phyloP scores from a whole-genome alignment of 371 early-diverging fungal genomes.

The Mortierella sp. region DNA sequence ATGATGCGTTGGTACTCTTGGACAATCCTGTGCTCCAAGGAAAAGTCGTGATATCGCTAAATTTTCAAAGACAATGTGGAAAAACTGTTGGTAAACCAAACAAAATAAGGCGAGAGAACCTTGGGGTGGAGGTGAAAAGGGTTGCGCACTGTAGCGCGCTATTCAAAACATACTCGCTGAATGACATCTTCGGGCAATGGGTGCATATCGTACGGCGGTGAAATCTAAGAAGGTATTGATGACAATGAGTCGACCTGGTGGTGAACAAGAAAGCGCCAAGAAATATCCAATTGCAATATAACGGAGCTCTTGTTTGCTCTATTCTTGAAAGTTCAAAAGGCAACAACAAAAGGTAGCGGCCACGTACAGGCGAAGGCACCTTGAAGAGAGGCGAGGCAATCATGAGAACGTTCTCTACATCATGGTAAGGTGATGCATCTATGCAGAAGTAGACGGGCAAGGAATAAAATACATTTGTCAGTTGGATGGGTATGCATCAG shows the following conservation, averaged over 20 bases:
- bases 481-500: neutral
- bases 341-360: neutral
- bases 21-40: constrained; percentile 51
- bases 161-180: constrained; percentile 25
- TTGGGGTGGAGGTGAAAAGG: too few species aligned
- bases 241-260: neutral
- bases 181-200: constrained; percentile 39
- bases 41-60: constrained; percentile 48
- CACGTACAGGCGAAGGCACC: constrained; percentile 38
- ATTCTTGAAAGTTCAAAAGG: neutral
- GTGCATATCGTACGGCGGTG: constrained; percentile 47
- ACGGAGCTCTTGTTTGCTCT: neutral
- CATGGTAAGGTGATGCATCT: constrained; percentile 56
- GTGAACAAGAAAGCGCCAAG: constrained; percentile 6
- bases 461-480: neutral
- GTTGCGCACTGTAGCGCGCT: neutral
- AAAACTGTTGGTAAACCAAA: neutral
- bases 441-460: neutral
- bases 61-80: neutral
- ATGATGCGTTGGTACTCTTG: constrained; percentile 51
- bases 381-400: constrained; percentile 52
- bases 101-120: neutral
- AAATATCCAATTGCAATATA: neutral
- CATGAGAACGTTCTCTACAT: constrained; percentile 52
- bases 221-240: constrained; percentile 28